A percentile compares a stretch with the other conserved stretches of the same genome.
These are phyloP conservation scores for Byssochlamys sp. DNA, from an alignment of 2,329 filamentous ascomycete genomes.

Conservation along the genomic window DNA sequence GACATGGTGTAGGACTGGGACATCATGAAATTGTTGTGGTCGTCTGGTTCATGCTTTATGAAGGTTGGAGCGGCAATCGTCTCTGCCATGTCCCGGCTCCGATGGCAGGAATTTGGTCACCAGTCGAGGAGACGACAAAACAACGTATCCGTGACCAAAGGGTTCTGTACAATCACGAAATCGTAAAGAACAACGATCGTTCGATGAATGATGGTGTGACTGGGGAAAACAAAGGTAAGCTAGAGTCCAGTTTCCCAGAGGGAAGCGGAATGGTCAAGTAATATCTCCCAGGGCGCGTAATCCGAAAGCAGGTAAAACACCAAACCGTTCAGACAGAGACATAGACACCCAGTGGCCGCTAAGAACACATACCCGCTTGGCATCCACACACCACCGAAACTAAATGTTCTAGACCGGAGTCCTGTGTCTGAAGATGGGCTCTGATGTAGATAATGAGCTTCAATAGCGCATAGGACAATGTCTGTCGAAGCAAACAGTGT, in stretches of 20 bases:
- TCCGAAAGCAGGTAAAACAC: neutral
- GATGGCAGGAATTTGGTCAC: constrained; percentile 1
- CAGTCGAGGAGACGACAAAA: neutral
- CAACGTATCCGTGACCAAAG: neutral
- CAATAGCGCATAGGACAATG: neutral
- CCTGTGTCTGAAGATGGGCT: neutral
- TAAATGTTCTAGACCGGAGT: neutral
- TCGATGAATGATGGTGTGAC: neutral
- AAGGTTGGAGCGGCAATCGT: constrained; percentile 39
- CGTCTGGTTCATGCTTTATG: constrained; percentile 61
- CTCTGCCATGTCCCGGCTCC: constrained; percentile 39
- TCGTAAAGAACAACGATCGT: neutral
- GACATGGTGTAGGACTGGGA: constrained; percentile 43
- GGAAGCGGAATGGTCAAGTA: constrained; percentile 11
- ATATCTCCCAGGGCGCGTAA: constrained; percentile 4
- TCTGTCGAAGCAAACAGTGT: neutral
- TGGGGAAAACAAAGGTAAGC: neutral
- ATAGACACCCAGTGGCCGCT: neutral
- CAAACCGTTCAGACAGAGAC: neutral
- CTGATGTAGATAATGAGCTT: neutral
- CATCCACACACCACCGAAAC: neutral
- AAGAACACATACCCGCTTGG: neutral
- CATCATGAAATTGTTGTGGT: constrained; percentile 49
- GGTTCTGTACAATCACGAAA: neutral
- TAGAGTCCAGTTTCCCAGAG: neutral